Evolutionary conservation across 2,329 filamentous ascomycete genomes (phyloP), one percentile per base, ranked within the genome.

Genomic region (Sporothrix mexicana): DNA sequence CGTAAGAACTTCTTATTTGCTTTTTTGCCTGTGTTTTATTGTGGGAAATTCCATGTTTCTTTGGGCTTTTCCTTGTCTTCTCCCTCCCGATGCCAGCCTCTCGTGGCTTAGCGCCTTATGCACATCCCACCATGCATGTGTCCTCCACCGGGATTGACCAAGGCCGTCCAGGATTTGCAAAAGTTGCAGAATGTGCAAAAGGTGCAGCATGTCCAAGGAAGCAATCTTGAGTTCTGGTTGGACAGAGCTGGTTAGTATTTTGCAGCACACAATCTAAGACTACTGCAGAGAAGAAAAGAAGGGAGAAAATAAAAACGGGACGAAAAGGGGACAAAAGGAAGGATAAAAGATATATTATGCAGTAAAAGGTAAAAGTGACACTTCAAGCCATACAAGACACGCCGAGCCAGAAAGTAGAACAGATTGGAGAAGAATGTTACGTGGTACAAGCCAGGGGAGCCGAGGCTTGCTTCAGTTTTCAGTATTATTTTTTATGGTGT

Each of bases 101-200:
- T 68, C 51, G 43, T 36, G 70, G 57, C 70, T 47, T 71, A 66
- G 70, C 59, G 70, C 49, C 36, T n/a, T 13, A 53, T 71, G 70
- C 47, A 43, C 45, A 64, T 64, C 69, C 43, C 25, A 64, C 45
- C 55, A n/a, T 71, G 59, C 47, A 66, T 45, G 59, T 30, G 30
- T 36, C 57, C 47, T 62, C 69, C 69, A 45, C 69, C 7, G 30
- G 30, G 30, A 36, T 7, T 36, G 30, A 6, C 30, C 30, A 36
- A 36, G 30, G 7, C 30, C 7, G 30, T 36, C 30, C 30, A 36
- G 30, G 30, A 36, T 36, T 36, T 36, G 30, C 30, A 36, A 36
- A 7, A 36, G 30, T 4, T 36, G 30, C 30, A 36, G 30, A 5
- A 36, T 36, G 30, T 36, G 30, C 30, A 36, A 7, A 5, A 36